These are phyloP conservation scores for Auricularia cornea DNA, from an alignment of 768 basidiomycete species.

Conservation along the genomic window DNA sequence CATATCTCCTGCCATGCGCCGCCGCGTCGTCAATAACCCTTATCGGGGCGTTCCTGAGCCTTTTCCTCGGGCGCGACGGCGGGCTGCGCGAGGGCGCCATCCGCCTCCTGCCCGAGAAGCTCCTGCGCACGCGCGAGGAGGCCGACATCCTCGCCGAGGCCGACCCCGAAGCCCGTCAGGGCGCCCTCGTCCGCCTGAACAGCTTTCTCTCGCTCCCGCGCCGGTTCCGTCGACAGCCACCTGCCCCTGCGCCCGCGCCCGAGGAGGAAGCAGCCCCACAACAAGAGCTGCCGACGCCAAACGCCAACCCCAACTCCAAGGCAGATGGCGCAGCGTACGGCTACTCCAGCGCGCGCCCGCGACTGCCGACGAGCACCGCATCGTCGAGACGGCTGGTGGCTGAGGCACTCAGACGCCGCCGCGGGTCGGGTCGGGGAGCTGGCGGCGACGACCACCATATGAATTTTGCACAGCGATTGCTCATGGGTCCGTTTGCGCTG, in stretches of 20 bases:
- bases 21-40: conserved; percentile 72
- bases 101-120: conserved; percentile 73
- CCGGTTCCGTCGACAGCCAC: conserved; percentile 53
- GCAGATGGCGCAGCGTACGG: conserved; percentile 76
- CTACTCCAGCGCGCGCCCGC: conserved; percentile 28
- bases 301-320: conserved; percentile 29
- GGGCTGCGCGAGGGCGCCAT: conserved; percentile 84
- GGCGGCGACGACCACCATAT: conserved; percentile 30
- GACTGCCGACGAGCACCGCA: not conserved
- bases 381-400: conserved; percentile 3
- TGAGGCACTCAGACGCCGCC: conserved; percentile 14
- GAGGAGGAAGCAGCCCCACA: not conserved
- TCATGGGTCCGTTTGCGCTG: conserved; percentile 47
- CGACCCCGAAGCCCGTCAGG: conserved; percentile 33
- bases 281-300: not conserved
- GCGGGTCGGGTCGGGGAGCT: conserved; percentile 3
- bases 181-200: conserved; percentile 22
- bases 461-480: conserved; percentile 79
- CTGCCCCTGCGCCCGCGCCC: not conserved
- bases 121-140: conserved; percentile 32
- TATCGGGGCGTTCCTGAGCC: conserved; percentile 69
- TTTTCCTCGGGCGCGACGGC: conserved; percentile 87
- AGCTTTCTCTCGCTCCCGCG: conserved; percentile 49
- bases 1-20: conserved; percentile 83
- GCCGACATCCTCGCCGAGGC: conserved; percentile 37